Percentiles rank a stretch among this genome's conserved stretches.
Conservation (phyloP, 1,284 basidiomycete species). For the Malassezia cuniculi region DNA sequence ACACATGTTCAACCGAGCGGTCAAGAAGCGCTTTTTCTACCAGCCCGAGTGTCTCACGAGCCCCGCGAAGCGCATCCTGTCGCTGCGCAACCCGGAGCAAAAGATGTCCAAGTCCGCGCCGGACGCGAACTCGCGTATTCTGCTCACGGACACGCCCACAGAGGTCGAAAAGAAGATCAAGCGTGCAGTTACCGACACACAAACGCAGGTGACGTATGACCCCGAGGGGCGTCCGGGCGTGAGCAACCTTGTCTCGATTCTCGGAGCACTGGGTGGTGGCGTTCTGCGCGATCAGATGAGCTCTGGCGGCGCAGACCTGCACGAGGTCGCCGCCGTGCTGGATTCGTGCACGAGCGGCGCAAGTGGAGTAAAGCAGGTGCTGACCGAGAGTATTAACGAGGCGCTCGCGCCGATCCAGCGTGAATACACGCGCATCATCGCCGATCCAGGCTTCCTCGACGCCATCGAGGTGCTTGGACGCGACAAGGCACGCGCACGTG, state of each 20-base stretch:
- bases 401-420: conserved; percentile 58
- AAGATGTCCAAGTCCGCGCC: conserved; percentile 95
- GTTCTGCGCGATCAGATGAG: conserved; percentile 1
- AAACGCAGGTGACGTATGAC: conserved; percentile 58
- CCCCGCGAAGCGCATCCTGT: conserved; percentile 57
- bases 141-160: conserved; percentile 62
- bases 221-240: conserved; percentile 64
- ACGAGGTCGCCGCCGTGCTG: conserved; percentile 50
- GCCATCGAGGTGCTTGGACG: conserved; percentile 58
- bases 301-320: too few species aligned
- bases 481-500: conserved; percentile 54
- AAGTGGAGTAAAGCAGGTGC: conserved; percentile 53
- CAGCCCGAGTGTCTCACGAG: conserved; percentile 54
- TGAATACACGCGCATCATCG: conserved; percentile 57
- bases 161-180: conserved; percentile 62
- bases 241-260: conserved; percentile 65
- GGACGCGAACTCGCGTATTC: conserved; percentile 65
- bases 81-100: conserved; percentile 65
- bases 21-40: conserved; percentile 49
- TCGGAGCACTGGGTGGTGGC: conserved; percentile 53
- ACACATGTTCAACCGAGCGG: conserved; percentile 62
- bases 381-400: conserved; percentile 61
- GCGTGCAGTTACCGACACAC: conserved; percentile 72
- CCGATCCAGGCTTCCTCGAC: conserved; percentile 56
- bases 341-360: conserved; percentile 46